Conservation (phyloP, 257 asterid genomes). For the Capsicum pubescens region DNA sequence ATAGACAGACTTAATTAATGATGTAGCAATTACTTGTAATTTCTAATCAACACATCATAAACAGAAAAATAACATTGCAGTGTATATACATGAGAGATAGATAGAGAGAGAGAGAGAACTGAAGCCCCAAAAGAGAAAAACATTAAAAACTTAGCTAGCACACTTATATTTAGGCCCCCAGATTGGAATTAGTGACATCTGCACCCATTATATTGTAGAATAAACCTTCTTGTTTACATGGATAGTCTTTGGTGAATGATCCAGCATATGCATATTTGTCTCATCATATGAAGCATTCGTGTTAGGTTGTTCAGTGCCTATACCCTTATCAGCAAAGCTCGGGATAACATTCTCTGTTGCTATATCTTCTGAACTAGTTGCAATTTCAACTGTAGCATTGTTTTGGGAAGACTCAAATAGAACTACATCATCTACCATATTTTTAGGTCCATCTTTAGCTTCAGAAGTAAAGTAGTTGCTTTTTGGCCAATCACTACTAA, state of each 20-base stretch:
- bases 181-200: no score
- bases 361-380: constrained; percentile 38
- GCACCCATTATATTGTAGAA: no score
- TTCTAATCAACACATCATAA: not conserved
- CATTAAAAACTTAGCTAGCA: not conserved
- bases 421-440: constrained; percentile 38
- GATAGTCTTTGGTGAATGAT: no score
- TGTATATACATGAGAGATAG: not conserved
- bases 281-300: constrained; percentile 39
- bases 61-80: not conserved
- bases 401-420: constrained; percentile 39
- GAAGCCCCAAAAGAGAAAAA: not conserved
- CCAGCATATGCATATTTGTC: constrained; percentile 34
- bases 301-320: constrained; percentile 43
- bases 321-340: constrained; percentile 39
- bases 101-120: not conserved
- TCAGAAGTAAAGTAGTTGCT: no score
- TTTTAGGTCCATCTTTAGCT: constrained; percentile 45
- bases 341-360: constrained; percentile 40
- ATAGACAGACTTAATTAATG: no score
- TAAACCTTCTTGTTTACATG: no score
- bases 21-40: not conserved
- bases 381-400: constrained; percentile 45
- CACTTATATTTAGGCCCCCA: constrained; percentile 60
- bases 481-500: no score